Evolutionary conservation across 2,329 filamentous ascomycete genomes (phyloP), one percentile per base, ranked within the genome.

Genomic region (Neofusicoccum parvum): DNA sequence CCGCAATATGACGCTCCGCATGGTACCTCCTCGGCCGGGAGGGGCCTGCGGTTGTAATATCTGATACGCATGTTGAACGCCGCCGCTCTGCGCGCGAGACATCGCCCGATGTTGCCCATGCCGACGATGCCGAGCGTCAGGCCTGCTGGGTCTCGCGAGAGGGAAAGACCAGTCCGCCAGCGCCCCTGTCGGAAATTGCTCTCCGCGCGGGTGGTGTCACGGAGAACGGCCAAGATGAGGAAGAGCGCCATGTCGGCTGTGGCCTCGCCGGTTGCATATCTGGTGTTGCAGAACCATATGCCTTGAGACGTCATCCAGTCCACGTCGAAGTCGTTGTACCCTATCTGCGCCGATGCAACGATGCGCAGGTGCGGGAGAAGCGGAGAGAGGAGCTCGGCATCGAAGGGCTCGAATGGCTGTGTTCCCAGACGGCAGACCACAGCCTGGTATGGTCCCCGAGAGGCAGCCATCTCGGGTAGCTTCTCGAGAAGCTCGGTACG

Each of bases 211-310:
- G 70, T 77, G 0, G 81, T 78, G 65, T 86, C 81, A 59, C 83
- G 80, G 20, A 86, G 69, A 0, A 80, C 71, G 1, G 80, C 81
- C 62, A 83, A 79, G 53, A 76, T 80, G 66, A 81, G 73, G 70
- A 82, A 83, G 10, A 83, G 80, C 4, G 60, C 50, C 79, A 84
- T 82, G 49, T 84, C 82, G 0, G 82, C 82, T 0, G 81, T 84
- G 2, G 84, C 82, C 65, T 87, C 81, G 0, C 84, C 80, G 0
- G 84, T 83, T 0, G 83, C 85, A 66, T 87, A 79, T 2, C 82
- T 72, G 0, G 80, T 80, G 68, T 86, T 87, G 74, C 83, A 87
- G 69, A 87, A 86, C 73, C 78, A 83, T 32, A 87, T 80, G 5
- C 75, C 75, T 6, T 79, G 68, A 12, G 65, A 46, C 0, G 80